Evolutionary conservation across 1,284 basidiomycete genomes (phyloP), one percentile per base, ranked within the genome.

Genomic region (Afroboletus lepidellus): DNA sequence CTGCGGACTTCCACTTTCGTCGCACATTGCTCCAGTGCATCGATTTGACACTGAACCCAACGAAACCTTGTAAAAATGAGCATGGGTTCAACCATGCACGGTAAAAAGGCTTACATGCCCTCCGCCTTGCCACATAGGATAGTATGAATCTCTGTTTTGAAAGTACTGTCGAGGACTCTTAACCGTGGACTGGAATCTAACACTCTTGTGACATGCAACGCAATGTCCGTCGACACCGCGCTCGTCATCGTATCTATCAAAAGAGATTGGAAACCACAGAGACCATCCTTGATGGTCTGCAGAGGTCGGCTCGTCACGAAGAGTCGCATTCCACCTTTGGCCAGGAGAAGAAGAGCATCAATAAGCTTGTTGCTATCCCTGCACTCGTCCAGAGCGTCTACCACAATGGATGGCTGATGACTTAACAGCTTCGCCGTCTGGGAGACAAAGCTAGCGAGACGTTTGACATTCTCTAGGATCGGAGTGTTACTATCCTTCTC

Each of bases 361-460:
- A 41, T 23, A 8, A 41, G 39, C 39, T 25, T 41, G 13, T 41
- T 13, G 3, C n/a, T 25, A n/a, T 41, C 32, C 27, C 38, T 36
- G 27, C 53, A 57, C 32, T 58, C 56, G n/a, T 59, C 56, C 18
- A 56, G 27, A 20, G 57, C 56, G 8, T 57, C 57, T 1, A 57
- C 24, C 2, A 59, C 20, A 11, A 58, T 23, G 5, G 58, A 13
- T 0, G 57, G 56, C 20, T 30, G 27, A 20, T 42, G 39, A 7
- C 1, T 16, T 27, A 58, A 41, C 8, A 8, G 20, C 16, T 20
- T 44, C 8, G 57, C 37, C 9, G 41, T 4, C 7, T 5, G 24
- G 2, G 39, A 36, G 7, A 50, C 18, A 32, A 56, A 56, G 18
- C 8, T 13, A 11, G 43, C 33, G 3, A 58, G 36, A n/a, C 36